Base-by-base conservation (phyloP, 306 rosid genomes). In the Styphnolobium japonicum region DNA sequence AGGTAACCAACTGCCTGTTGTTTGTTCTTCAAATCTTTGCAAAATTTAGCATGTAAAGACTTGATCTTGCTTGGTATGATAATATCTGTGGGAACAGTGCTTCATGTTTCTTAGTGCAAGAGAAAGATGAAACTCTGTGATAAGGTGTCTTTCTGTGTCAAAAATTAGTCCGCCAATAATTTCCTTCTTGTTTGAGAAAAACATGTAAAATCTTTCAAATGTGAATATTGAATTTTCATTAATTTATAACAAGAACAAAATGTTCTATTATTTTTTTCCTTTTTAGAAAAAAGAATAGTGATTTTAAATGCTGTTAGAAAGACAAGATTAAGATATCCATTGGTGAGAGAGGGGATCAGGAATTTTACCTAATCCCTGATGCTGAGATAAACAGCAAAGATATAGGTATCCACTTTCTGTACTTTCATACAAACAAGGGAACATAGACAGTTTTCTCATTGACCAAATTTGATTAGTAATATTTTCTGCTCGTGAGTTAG, bases 1-100 rank as follows among this genome's bases (percentile, higher is more conserved):
- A 87, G 97, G 98, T 92, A 86, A 11, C 42, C 15, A 8, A 42
- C 11, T 56, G 67, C n/a, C 33, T 71, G 40, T 39, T 58, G 7
- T 69, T 27, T 29, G 39, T 9, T 56, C 49, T 33, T 70, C 49
- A 57, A 21, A 33, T 46, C 5, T 48, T 56, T 39, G 33, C 43
- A 16, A 67, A 71, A 57, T 7, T 23, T 69, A 71, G 72, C 66
- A 19, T 23, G 46, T 49, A 57, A 40, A 63, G 49, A 63, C 67
- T 68, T 76, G 76, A 16, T 73, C 39, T 52, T 33, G 29, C 8
- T 8, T 52, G 56, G 51, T 57, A 40, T 70, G 43, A 78, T 19
- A 58, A 15, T 52, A 5, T 71, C 39, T 52, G 25, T 36, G 12
- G 67, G 65, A 10, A 37, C 21, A 62, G 16, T 65, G 53, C 65